Base-by-base conservation (phyloP, 768 basidiomycete genomes). In the Lentinus brumalis region DNA sequence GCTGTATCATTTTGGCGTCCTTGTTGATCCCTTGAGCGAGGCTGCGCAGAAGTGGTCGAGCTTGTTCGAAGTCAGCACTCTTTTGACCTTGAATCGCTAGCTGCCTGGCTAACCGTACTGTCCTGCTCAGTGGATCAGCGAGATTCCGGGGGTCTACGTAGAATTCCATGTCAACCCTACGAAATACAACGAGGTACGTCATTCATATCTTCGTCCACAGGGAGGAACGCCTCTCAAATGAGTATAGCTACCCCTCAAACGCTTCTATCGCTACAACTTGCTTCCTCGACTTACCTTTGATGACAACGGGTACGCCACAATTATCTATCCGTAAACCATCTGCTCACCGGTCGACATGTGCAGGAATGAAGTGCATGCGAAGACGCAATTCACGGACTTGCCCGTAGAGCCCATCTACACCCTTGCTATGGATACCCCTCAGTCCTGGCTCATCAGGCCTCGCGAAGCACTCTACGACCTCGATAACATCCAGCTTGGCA, bases 371-470 rank as follows among this genome's bases (percentile, higher is more conserved):
- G 68, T 84, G 12, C 75, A 82, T 1, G 78, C 88, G 0, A 76
- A 79, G 21, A 81, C 87, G 1, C 72, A 77, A 3, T 98, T 99
- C 74, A 78, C 79, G 9, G 81, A 81, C 54, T 79, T 99, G 9
- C 95, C 96, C 0, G 73, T 82, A 2, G 90, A 95, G 11, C 92
- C 95, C 0, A 93, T 99, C 58, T 94, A 95, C 67, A 98, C 96
- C 0, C 81, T 98, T n/a, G 86, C 86, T 4, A 89, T 97, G 84
- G 96, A 98, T 53, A 88, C 94, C 2, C 93, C 92, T 5, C 79
- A 86, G 2, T 86, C 96, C 0, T 99, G 97, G 97, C 86, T 98
- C 7, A 95, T 94, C 30, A 88, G 93, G 11, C 97, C 96, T 0
- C 85, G 86, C 12, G 87, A 93, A 69, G 90, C 96, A 0, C 78